Evolutionary conservation across 2,329 filamentous ascomycete species (phyloP).

Genomic region (Thermomyces lanuginosus): DNA sequence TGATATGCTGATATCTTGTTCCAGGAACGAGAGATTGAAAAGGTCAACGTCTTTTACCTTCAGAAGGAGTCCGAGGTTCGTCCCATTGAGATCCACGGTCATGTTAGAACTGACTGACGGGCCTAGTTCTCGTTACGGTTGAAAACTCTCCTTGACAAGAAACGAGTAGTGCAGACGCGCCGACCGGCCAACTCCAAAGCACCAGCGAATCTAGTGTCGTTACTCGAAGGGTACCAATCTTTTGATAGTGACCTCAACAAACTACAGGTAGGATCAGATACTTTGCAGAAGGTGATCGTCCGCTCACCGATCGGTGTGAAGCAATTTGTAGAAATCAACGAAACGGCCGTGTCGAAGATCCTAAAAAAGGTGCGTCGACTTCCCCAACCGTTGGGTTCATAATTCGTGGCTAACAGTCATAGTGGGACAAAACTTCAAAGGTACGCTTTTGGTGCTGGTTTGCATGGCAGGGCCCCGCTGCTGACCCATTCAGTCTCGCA

Average conservation of each 20-base stretch:
- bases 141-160: constrained; percentile 86
- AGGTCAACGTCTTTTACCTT: constrained; percentile 93
- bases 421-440: constrained; percentile 99
- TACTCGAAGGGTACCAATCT: constrained; percentile 93
- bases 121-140: constrained; percentile 76
- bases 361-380: constrained; percentile 59
- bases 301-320: constrained; percentile 23
- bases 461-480: constrained; percentile 6
- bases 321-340: constrained; percentile 97
- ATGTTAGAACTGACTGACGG: constrained; percentile 1
- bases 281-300: not conserved
- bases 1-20: constrained; percentile 1
- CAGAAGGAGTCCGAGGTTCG: constrained; percentile 94
- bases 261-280: constrained; percentile 42
- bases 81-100: constrained; percentile 7
- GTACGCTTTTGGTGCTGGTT: constrained; percentile 23
- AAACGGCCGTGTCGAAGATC: constrained; percentile 95
- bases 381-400: constrained; percentile 7
- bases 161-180: constrained; percentile 72
- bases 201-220: constrained; percentile 81
- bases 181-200: constrained; percentile 61
- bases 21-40: constrained; percentile 92
- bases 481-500: constrained; percentile 50
- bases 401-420: constrained; percentile 11
- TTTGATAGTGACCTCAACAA: constrained; percentile 96